These are phyloP conservation scores for Neurospora sp. DNA, from an alignment of 495 filamentous ascomycete genomes.

Conservation along the genomic window DNA sequence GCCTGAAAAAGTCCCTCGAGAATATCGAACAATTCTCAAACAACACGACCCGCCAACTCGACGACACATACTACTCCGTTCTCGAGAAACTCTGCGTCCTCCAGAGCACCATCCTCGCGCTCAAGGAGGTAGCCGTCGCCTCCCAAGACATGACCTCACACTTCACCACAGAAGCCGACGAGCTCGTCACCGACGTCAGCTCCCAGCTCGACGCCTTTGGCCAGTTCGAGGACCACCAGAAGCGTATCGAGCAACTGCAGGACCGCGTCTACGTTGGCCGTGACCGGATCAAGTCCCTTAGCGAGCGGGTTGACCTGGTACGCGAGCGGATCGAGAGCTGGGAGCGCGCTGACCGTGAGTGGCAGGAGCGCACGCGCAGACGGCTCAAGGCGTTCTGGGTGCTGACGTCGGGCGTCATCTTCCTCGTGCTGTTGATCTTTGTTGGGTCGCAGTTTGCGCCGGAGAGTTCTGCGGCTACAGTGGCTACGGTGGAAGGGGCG, in stretches of 20 bases:
- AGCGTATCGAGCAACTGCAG: conserved; percentile 55
- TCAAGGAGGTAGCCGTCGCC: conserved; percentile 59
- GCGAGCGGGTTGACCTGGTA: conserved; percentile 55
- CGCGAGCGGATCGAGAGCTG: conserved; percentile 55
- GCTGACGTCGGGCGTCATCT: conserved; percentile 33
- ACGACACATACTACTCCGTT: conserved; percentile 78
- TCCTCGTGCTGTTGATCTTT: conserved; percentile 36
- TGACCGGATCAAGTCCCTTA: conserved; percentile 53
- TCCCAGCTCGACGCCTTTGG: conserved; percentile 57
- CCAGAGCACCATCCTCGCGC: conserved; percentile 52
- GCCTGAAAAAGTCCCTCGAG: conserved; percentile 30
- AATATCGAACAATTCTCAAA: conserved; percentile 36
- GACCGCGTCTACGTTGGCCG: conserved; percentile 53
- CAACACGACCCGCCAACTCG: conserved; percentile 61
- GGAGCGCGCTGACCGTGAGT: conserved; percentile 62
- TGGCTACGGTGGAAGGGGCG: neutral
- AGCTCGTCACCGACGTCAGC: conserved; percentile 51
- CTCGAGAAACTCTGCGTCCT: conserved; percentile 66
- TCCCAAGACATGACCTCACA: conserved; percentile 49
- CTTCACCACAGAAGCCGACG: conserved; percentile 53
- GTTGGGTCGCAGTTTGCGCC: conserved; percentile 29
- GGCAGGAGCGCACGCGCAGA: conserved; percentile 57
- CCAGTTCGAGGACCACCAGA: conserved; percentile 60
- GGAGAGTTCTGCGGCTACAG: conserved; percentile 8
- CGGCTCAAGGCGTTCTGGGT: conserved; percentile 55